Evolutionary conservation across 306 rosid species (phyloP).

Genomic region (Cicer judaicum): DNA sequence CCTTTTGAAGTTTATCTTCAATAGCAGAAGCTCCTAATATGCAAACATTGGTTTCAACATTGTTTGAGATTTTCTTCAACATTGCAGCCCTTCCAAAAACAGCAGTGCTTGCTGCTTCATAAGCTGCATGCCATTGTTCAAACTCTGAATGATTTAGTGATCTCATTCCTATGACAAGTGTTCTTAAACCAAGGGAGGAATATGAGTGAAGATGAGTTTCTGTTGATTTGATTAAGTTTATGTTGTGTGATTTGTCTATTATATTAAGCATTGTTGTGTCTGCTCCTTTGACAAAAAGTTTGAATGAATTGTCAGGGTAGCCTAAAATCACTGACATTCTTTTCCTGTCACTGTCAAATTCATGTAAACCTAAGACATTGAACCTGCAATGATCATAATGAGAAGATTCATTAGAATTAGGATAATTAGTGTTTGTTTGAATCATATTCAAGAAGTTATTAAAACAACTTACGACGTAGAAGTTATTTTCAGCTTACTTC

Average conservation of each 20-base stretch:
- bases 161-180: constrained; percentile 87
- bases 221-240: constrained; percentile 56
- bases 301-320: constrained; percentile 77
- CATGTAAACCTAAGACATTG: constrained; percentile 92
- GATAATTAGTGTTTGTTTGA: not conserved
- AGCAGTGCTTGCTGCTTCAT: constrained; percentile 84
- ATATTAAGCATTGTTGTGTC: constrained; percentile 83
- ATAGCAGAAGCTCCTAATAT: constrained; percentile 92
- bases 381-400: constrained; percentile 69
- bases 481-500: too few species aligned
- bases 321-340: constrained; percentile 96
- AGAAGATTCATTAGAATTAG: constrained; percentile 43
- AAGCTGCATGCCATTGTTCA: constrained; percentile 80
- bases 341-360: constrained; percentile 95
- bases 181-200: constrained; percentile 84
- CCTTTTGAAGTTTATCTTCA: constrained; percentile 91
- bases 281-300: constrained; percentile 91
- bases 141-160: constrained; percentile 68
- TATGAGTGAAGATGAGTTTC: constrained; percentile 81
- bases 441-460: constrained; percentile 4
- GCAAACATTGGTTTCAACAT: constrained; percentile 66
- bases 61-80: constrained; percentile 73
- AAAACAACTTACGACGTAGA: too few species aligned
- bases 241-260: constrained; percentile 57
- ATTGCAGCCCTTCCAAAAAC: constrained; percentile 75